Evolutionary conservation across 352 stramenopile species (phyloP).

Genomic region (Pythium oligandrum): DNA sequence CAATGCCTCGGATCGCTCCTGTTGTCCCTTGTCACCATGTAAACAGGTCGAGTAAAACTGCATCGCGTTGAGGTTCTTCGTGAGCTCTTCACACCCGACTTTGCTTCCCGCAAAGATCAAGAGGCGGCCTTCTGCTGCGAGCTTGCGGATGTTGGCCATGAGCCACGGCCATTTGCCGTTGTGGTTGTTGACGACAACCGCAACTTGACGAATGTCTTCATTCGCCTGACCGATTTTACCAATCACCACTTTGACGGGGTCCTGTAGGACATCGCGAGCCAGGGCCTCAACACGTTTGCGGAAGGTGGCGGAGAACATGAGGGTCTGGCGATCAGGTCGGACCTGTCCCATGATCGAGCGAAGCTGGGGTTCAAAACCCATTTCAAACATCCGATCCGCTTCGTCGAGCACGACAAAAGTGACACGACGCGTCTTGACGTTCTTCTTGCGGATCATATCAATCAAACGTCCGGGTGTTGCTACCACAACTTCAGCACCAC

Average conservation of each 20-base stretch:
- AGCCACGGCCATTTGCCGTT: conserved; percentile 87
- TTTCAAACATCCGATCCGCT: conserved; percentile 88
- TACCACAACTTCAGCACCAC: conserved; percentile 73
- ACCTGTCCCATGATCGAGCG: conserved; percentile 80
- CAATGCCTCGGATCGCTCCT: conserved; percentile 65
- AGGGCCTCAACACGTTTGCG: conserved; percentile 62
- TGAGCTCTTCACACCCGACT: conserved; percentile 76
- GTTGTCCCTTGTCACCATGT: conserved; percentile 80
- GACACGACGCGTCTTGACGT: conserved; percentile 53
- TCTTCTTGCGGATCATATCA: conserved; percentile 79
- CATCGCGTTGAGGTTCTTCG: conserved; percentile 53
- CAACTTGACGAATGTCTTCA: conserved; percentile 85
- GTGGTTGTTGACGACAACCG: conserved; percentile 68
- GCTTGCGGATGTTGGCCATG: conserved; percentile 40
- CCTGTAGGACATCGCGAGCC: conserved; percentile 69
- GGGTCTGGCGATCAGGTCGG: conserved; percentile 77
- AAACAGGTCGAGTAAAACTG: conserved; percentile 41
- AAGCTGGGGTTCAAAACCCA: conserved; percentile 84
- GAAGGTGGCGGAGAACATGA: conserved; percentile 88
- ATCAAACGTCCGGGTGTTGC: conserved; percentile 78
- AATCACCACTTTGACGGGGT: conserved; percentile 82
- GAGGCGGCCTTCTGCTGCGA: conserved; percentile 71
- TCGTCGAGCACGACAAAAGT: conserved; percentile 88
- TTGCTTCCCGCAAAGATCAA: conserved; percentile 88
- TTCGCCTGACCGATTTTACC: conserved; percentile 82